Evolutionary conservation across 345 rosid genomes (phyloP), one percentile per base, ranked within the genome.

Genomic region (Clausena lansium): DNA sequence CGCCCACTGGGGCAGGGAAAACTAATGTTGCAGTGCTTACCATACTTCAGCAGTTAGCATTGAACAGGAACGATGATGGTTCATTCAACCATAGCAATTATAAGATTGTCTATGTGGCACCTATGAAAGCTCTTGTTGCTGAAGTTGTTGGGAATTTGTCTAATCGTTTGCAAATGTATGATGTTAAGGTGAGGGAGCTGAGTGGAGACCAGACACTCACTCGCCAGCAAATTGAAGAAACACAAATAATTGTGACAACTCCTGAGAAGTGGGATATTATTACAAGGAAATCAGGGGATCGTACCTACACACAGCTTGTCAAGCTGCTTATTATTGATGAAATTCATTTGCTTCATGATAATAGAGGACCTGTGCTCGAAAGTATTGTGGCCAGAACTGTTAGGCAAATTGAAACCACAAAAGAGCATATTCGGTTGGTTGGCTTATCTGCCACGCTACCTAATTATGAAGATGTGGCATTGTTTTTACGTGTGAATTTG

Each of bases 41-140:
- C 84, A 96, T 96, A 80, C 94, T 96, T 83, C 98, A 94, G 90
- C 98, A 94, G 80, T 85, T 96, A 79, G 95, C 83, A 32, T 76
- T 88, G 80, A 83, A 88, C 78, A 86, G 74, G 88, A 86, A 87
- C 33, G 9, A 84, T 0, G 98, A 96, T 82, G 97, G 97, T 78
- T 85, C 97, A 28, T 85, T 84, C 79, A 87, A 91, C 81, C 95
- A 94, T 77, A 81, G 83, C 77, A 82, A 86, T 79, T 96, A 91
- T 80, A 96, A 96, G 89, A 88, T 96, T 80, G 97, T 96, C 41
- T 96, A 96, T 77, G 99, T 94, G 83, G 99, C 99, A 50, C 99
- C 99, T n/a, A 96, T 96, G 98, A 96, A 96, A 83, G 99, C 99
- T 74, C 94, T 96, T 78, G 99, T 96, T 76, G 99, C 98, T 45